Evolutionary conservation across 1,139 yeast genomes (phyloP), one percentile per base, ranked within the genome.

Genomic region (Keqinozyma sinolaborantium): DNA sequence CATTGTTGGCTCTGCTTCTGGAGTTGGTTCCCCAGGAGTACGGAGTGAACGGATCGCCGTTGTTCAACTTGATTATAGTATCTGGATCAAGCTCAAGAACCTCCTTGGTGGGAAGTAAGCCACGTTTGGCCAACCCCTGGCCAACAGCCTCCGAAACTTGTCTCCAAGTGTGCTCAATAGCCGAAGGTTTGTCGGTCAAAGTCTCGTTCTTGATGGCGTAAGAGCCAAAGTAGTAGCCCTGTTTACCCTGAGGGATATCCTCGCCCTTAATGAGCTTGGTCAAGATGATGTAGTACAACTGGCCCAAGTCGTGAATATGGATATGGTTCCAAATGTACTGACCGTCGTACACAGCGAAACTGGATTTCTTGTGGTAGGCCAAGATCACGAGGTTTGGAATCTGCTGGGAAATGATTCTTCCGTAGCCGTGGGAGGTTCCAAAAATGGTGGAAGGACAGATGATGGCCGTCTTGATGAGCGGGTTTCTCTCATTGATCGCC

Each of bases 201-300:
- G 34, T 21, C 6, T 29, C 39, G 28, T 48, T 47, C 5, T 31
- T 32, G 5, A 43, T 21, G 15, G 34, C 21, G 26, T 47, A 50
- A 12, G 64, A 53, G 7, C 58, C 62, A 42, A 65, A 64, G 38
- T 60, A 65, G 39, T 61, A 63, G 8, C 71, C 72, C 10, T 51
- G 30, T 34, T 40, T 44, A 10, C 65, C 64, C 10, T 56, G 53
- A n/a, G 62, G 58, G 26, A 58, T 41, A 4, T 34, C 21, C 23
- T 52, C 53, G 8, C 46, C 41, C 3, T 30, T 30, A 2, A 58
- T 28, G 11, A 58, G 37, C 31, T 50, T 50, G n/a, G 39, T 27
- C 24, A 60, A 36, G 7, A 59, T 29, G 16, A 60, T 37, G 7
- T 38, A 30, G 42, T 61, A 65, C 29, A 64, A 47, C 3, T 47